Evolutionary conservation across 2,329 filamentous ascomycete species (phyloP), one percentile per base, ranked within the genome.

Genomic region (Cytospora piceicola): DNA sequence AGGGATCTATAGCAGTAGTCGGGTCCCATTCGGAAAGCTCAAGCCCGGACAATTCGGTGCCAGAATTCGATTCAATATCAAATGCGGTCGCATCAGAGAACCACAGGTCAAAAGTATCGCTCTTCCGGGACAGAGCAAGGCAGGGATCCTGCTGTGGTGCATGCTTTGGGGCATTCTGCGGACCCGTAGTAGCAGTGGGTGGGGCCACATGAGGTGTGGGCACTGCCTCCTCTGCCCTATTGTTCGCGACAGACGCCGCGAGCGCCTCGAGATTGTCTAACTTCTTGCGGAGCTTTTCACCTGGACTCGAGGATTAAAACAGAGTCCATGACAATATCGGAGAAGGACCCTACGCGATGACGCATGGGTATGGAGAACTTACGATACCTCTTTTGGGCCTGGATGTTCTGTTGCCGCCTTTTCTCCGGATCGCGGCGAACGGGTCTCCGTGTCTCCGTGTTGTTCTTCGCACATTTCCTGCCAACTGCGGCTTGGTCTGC

Each of bases 341-440:
- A n/a, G n/a, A n/a, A n/a, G n/a, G n/a, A n/a, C n/a, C n/a, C n/a
- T n/a, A n/a, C n/a, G n/a, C n/a, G n/a, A n/a, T n/a, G 15, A 8
- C 30, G 3, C 15, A 15, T 30, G 29, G 46, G 20, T 5, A 5
- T 17, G 24, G 9, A 32, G 1, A 8, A 68, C 71, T 67, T 42
- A 72, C 71, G 66, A 51, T 72, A 72, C 36, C 70, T 72, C 62
- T 69, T 68, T 54, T 72, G 71, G 9, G 71, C 71, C 52, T 69
- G 67, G 15, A 71, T 61, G 20, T 72, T 72, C 63, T 72, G 71
- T 46, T 67, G 69, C 8, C 71, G 66, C 60, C 71, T 66, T 65
- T 70, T 72, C 66, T 72, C 71, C 20, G 70, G 70, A 30, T 71
- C 69, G 1, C 70, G 66, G 24, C 70, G 68, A 22, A 66, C 63